phyloP scores from a whole-genome alignment of 306 rosid species.

The Dryas alaskensis region DNA sequence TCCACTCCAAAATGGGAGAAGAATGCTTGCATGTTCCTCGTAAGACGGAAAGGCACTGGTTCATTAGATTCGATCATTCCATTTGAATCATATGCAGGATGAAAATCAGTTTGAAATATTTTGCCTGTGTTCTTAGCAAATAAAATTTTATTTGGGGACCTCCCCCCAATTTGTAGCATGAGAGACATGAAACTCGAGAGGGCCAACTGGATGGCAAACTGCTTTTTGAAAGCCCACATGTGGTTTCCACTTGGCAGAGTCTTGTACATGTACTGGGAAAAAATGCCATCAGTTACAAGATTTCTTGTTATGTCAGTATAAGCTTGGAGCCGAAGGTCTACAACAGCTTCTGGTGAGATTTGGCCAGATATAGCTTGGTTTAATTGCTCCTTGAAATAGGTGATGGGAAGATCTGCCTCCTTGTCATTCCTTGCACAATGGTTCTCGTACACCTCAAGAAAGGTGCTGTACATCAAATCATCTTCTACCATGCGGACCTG shows the following conservation, averaged over 20 bases:
- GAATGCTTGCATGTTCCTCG: conserved; percentile 96
- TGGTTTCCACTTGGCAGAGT: conserved; percentile 83
- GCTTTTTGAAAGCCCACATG: conserved; percentile 98
- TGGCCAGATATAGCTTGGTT: conserved; percentile 95
- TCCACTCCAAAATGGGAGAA: conserved; percentile 94
- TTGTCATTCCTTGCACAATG: conserved; percentile 94
- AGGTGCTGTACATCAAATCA: conserved; percentile 97
- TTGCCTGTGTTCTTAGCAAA: conserved; percentile 98
- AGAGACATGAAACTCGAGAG: conserved; percentile 91
- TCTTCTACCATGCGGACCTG: conserved; percentile 99
- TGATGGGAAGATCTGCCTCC: conserved; percentile 95
- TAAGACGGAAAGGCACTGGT: conserved; percentile 96
- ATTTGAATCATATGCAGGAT: conserved; percentile 91
- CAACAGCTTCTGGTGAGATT: conserved; percentile 82
- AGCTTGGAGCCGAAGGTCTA: conserved; percentile 91
- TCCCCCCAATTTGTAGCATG: conserved; percentile 97
- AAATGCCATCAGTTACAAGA: conserved; percentile 77
- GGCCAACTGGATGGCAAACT: conserved; percentile 97
- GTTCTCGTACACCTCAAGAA: conserved; percentile 99
- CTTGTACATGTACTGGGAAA: conserved; percentile 98
- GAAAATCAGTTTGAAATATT: conserved; percentile 96
- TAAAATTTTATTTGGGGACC: conserved; percentile 96
- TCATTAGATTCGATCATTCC: conserved; percentile 92
- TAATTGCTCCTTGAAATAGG: conserved; percentile 91
- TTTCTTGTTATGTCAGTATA: conserved; percentile 71